These are phyloP conservation scores for Mucor saturninus DNA, from an alignment of 371 early-diverging fungal species.

Conservation along the genomic window DNA sequence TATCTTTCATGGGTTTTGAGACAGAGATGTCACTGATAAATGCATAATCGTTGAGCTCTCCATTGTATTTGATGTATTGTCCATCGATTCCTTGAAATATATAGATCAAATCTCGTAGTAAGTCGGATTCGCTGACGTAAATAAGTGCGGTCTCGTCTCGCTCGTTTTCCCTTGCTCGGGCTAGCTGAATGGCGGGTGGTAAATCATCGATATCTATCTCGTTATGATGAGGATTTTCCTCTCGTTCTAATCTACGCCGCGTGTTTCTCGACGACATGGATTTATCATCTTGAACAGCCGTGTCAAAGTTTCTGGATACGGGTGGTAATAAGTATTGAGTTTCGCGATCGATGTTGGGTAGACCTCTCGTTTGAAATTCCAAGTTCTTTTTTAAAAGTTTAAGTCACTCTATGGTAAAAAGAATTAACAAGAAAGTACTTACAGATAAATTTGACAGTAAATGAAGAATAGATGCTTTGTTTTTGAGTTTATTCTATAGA, in stretches of 20 bases:
- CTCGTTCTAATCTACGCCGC: conserved; percentile 38
- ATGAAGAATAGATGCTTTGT: conserved; percentile 79
- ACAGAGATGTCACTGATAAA: conserved; percentile 48
- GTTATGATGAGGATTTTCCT: not conserved
- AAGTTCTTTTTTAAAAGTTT: not conserved
- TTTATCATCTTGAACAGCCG: conserved; percentile 9
- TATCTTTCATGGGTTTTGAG: conserved; percentile 60
- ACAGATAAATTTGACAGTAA: conserved; percentile 44
- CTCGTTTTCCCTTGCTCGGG: conserved; percentile 33
- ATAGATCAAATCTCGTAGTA: conserved; percentile 87
- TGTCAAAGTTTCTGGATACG: conserved; percentile 34
- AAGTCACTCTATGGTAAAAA: too few relatives aligned
- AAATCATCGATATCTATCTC: conserved; percentile 12
- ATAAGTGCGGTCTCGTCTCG: not conserved
- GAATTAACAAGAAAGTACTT: conserved; percentile 4
- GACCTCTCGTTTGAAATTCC: conserved; percentile 20
- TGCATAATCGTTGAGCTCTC: conserved; percentile 51
- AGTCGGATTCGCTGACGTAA: conserved; percentile 64
- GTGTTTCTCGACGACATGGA: conserved; percentile 32
- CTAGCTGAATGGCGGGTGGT: conserved; percentile 44
- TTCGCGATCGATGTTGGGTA: conserved; percentile 21
- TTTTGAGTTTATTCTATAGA: conserved; percentile 47
- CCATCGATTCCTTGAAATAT: conserved; percentile 96
- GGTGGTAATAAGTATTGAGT: conserved; percentile 33
- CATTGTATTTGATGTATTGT: conserved; percentile 72